Base-by-base conservation (phyloP, 208 protist species). In the Crithidia sp. region DNA sequence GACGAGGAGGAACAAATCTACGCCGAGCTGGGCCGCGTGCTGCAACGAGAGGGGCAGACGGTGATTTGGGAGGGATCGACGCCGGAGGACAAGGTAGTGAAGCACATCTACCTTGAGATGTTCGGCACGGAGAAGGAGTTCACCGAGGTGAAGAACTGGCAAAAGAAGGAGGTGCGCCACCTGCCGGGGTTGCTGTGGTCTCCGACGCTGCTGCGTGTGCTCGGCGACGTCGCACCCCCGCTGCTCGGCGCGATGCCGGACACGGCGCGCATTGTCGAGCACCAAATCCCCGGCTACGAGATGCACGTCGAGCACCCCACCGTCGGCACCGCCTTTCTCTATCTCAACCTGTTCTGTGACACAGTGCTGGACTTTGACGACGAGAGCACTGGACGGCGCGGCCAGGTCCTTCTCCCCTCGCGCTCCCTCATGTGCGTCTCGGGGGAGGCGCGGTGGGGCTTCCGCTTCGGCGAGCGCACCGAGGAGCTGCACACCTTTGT, bases 231-330 rank as follows among this genome's bases (percentile, higher is more conserved):
- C 4, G 82, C 75, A 1, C 78, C 74, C 16, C 40, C 67, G 36
- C 36, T 90, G n/a, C 63, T 89, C 0, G 82, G 83, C 47, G 36
- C 44, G 0, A 67, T 90, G 59, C 88, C 88, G 0, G 90, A 96
- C 79, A 94, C 85, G 3, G 92, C 84, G n/a, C 88, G 92, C 9
- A 86, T 96, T 2, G 88, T 96, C 2, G 92, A 96, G 74, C 90
- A 96, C 67, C 79, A 87, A 43, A 56, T 93, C 17, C 85, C 92
- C 0, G 92, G 92, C 12, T 96, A 96, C 39, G 92, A 96, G 62
- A 87, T 94, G 82, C 92, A 96, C 63, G 76, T 86, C 6, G 89
- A 96, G 77, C 90, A 93, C 71, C 92, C 92, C 10, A 95, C 87
- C 13, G 86, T 94, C 13, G 92, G 92, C 54, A 82, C 79, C n/a